These are phyloP conservation scores for Aspergillus oerlinghausenensis DNA, from an alignment of 2,329 filamentous ascomycete genomes.

Conservation along the genomic window DNA sequence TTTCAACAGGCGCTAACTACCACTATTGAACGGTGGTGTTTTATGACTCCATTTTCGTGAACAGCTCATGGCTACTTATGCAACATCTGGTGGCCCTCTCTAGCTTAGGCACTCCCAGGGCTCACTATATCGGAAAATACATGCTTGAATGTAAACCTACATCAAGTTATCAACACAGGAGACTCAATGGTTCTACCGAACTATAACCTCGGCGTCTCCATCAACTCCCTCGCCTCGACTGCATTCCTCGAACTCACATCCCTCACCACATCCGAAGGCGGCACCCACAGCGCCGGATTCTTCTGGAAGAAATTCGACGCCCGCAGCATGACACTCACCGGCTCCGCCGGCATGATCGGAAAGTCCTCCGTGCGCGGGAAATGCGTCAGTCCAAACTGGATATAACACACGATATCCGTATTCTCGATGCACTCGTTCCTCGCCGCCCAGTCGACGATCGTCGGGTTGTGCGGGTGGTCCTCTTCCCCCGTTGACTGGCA, in stretches of 20 bases:
- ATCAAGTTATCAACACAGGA: not conserved
- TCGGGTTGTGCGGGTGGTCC: constrained; percentile 41
- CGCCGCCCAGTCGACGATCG: constrained; percentile 32
- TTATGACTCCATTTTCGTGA: too few species aligned
- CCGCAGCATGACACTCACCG: constrained; percentile 52
- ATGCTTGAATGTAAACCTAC: too few species aligned
- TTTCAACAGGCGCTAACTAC: too few species aligned
- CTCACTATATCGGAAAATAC: too few species aligned
- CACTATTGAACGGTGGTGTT: too few species aligned
- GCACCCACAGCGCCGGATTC: constrained; percentile 58
- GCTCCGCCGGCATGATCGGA: constrained; percentile 56
- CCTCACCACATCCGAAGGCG: constrained; percentile 23
- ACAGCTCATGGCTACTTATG: too few species aligned
- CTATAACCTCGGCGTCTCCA: not conserved
- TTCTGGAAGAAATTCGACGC: constrained; percentile 56
- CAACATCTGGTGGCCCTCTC: too few species aligned
- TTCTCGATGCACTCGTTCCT: constrained; percentile 52
- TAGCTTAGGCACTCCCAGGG: too few species aligned
- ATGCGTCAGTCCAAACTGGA: constrained; percentile 57
- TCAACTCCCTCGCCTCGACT: not conserved
- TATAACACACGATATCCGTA: constrained; percentile 52
- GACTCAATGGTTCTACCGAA: not conserved
- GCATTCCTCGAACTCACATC: not conserved
- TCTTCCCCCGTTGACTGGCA: constrained; percentile 50
- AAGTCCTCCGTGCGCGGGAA: constrained; percentile 50